phyloP scores from a whole-genome alignment of 2,329 filamentous ascomycete species.

The Colletotrichum tropicicola region DNA sequence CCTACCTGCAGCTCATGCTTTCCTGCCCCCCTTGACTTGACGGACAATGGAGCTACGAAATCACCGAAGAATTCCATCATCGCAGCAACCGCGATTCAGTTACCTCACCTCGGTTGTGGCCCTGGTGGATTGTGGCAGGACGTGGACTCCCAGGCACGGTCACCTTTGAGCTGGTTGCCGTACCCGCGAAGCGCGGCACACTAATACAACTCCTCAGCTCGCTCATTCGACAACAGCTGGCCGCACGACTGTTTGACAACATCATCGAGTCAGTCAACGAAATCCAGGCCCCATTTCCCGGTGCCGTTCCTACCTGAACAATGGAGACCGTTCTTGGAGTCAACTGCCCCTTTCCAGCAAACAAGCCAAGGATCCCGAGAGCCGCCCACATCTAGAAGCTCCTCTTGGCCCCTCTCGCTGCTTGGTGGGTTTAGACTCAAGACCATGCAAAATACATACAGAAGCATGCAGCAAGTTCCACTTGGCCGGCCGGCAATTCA shows the following conservation, averaged over 20 bases:
- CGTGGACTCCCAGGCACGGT: not conserved
- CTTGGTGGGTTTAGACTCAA: no score
- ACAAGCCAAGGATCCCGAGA: not conserved
- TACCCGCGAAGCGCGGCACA: not conserved
- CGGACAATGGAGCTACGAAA: not conserved
- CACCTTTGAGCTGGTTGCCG: not conserved
- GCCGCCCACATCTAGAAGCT: slow-evolving; percentile 7
- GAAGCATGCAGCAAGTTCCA: not conserved
- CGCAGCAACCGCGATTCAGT: not conserved
- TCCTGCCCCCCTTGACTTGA: not conserved
- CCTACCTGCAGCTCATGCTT: not conserved
- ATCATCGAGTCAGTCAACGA: not conserved
- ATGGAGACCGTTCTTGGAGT: not conserved
- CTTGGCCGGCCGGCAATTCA: slow-evolving; percentile 1
- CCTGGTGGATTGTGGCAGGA: not conserved
- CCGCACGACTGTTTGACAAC: not conserved
- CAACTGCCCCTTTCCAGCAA: not conserved
- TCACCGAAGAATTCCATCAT: not conserved
- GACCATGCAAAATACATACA: not conserved
- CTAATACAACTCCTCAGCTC: no score
- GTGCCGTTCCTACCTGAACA: not conserved
- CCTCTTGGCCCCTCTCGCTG: not conserved
- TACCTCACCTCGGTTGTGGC: not conserved
- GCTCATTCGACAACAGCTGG: no score
- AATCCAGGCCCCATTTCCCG: not conserved